phyloP scores from a whole-genome alignment of 805 yeast species.

The Kodamaea fukazawae region DNA sequence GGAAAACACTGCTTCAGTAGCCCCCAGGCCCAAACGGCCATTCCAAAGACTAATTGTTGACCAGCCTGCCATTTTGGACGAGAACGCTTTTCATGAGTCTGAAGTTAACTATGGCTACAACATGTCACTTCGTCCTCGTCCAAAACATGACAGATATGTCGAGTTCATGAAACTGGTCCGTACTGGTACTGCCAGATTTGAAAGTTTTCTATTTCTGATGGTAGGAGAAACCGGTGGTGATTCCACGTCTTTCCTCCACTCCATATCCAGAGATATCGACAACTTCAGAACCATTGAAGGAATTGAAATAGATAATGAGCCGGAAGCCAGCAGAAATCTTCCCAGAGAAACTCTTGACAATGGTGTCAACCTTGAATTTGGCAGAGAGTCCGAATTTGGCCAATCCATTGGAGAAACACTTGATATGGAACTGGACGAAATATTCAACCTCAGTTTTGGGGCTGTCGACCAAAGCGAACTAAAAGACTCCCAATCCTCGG shows the following conservation, averaged over 20 bases:
- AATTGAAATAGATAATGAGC: constrained; percentile 4
- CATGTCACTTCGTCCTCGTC: no score
- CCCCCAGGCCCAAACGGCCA: not conserved
- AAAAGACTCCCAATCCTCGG: not conserved
- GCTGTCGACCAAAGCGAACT: constrained; percentile 16
- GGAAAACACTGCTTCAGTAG: not conserved
- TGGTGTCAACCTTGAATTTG: constrained; percentile 1
- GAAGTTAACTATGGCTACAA: no score
- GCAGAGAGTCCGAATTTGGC: no score
- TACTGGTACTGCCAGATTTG: no score
- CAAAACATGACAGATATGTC: no score
- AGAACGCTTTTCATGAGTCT: no score
- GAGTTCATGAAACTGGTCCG: no score
- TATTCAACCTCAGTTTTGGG: constrained; percentile 23
- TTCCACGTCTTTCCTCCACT: not conserved
- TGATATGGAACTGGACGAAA: constrained; percentile 7
- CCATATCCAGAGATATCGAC: constrained; percentile 7
- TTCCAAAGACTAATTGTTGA: not conserved
- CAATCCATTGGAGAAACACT: not conserved
- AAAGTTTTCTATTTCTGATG: no score
- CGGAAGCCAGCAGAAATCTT: constrained; percentile 6
- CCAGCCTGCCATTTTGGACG: no score
- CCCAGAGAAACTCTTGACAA: not conserved
- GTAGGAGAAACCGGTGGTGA: no score
- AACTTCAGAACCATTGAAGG: constrained; percentile 7